A percentile compares a stretch with the other conserved stretches of the same genome.
These are phyloP conservation scores for Patellifolia procumbens DNA, from an alignment of 179 eudicot species.

Conservation along the genomic window DNA sequence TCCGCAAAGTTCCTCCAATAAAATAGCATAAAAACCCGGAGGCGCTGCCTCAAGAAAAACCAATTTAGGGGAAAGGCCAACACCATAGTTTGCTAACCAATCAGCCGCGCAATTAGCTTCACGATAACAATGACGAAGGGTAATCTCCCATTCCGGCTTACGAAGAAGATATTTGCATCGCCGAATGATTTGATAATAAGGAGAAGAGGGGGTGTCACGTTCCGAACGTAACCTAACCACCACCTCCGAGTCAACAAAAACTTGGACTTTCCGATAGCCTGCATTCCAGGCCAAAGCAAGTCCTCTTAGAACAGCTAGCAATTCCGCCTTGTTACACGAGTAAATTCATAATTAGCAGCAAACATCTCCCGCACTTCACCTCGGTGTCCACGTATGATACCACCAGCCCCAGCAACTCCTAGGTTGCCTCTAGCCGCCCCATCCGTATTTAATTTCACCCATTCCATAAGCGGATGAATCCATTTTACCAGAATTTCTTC, in stretches of 20 bases:
- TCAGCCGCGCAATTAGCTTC: not conserved
- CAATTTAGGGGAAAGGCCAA: not conserved
- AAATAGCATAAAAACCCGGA: not conserved
- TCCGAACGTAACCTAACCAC: not conserved
- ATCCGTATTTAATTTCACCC: no score
- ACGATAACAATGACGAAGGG: not conserved
- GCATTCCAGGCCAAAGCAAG: not conserved
- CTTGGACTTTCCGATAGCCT: not conserved
- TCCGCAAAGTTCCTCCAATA: no score
- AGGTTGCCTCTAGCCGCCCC: no score
- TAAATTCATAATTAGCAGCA: no score
- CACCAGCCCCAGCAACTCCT: no score
- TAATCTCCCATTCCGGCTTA: not conserved
- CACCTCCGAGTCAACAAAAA: not conserved
- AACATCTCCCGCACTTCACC: no score
- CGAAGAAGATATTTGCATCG: not conserved
- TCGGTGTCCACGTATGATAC: no score
- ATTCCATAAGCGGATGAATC: no score
- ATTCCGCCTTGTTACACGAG: not conserved
- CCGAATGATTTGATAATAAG: not conserved
- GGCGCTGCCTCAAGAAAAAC: not conserved
- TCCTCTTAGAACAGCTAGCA: not conserved
- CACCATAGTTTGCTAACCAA: no score
- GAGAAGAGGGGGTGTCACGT: not conserved
- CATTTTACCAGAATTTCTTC: no score